These are phyloP conservation scores for Tritrichomonas musculus DNA, from an alignment of 208 protist species.

Conservation along the genomic window DNA sequence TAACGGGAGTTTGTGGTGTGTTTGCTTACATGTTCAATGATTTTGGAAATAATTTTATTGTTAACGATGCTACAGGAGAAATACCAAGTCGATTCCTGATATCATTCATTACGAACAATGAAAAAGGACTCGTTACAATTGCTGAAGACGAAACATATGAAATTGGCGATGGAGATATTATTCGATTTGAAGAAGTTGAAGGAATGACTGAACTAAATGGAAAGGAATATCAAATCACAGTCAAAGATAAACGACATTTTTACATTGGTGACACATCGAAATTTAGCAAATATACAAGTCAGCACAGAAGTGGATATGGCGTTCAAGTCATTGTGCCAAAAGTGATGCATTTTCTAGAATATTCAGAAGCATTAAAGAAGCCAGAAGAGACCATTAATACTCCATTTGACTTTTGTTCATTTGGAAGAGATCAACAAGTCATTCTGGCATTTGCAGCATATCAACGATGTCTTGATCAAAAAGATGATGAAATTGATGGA, in stretches of 20 bases:
- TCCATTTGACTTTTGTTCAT: neutral
- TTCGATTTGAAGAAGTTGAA: slow-evolving; percentile 68
- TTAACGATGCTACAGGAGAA: slow-evolving; percentile 49
- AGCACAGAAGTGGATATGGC: slow-evolving; percentile 47
- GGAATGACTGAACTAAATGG: slow-evolving; percentile 67
- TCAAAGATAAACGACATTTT: slow-evolving; percentile 45
- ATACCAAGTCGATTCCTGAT: slow-evolving; percentile 42
- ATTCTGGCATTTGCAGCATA: neutral
- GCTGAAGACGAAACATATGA: slow-evolving; percentile 58
- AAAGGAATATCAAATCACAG: slow-evolving; percentile 31
- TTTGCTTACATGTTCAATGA: slow-evolving; percentile 52
- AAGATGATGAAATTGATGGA: too few relatives aligned
- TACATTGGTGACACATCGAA: slow-evolving; percentile 41
- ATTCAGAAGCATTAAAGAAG: slow-evolving; percentile 25
- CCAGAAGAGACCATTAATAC: neutral
- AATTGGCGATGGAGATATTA: slow-evolving; percentile 62
- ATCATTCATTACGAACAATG: slow-evolving; percentile 37
- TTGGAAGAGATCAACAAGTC: slow-evolving; percentile 11
- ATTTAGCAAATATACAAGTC: slow-evolving; percentile 37
- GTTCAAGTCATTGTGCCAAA: slow-evolving; percentile 28
- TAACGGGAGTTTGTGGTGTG: slow-evolving; percentile 44
- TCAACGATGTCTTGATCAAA: too few relatives aligned
- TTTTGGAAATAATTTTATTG: slow-evolving; percentile 47
- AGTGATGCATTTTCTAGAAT: slow-evolving; percentile 20
- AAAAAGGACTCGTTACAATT: slow-evolving; percentile 57